Percentiles rank a stretch among this genome's conserved stretches.
These are phyloP conservation scores for Eimeria falciformis DNA, from an alignment of 169 alveolate genomes.

Conservation along the genomic window DNA sequence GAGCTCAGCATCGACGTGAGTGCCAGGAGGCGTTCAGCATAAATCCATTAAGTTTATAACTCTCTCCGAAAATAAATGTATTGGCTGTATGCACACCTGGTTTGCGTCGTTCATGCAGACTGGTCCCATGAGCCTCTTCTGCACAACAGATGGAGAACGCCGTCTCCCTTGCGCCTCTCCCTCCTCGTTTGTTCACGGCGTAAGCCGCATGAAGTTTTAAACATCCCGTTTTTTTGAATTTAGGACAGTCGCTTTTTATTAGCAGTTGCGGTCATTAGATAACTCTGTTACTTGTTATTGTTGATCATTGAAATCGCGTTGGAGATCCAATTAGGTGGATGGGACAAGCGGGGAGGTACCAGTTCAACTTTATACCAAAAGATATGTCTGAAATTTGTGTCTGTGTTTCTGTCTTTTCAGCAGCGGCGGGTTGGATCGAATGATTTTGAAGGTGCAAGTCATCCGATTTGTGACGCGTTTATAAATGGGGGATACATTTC, in stretches of 20 bases:
- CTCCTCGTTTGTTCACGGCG: background rate
- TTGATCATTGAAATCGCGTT: no score
- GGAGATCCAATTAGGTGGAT: no score
- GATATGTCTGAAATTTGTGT: no score
- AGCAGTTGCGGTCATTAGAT: no score
- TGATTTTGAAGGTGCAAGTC: background rate
- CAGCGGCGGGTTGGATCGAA: background rate
- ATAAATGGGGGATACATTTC: background rate
- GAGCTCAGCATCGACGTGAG: conserved; percentile 11
- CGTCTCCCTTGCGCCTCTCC: background rate
- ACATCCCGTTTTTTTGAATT: no score
- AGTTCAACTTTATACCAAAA: no score
- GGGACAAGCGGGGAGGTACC: no score
- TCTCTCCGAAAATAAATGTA: background rate
- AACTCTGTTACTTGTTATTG: no score
- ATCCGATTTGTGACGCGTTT: background rate
- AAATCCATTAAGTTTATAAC: no score
- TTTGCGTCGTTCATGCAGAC: background rate
- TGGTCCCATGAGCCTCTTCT: conserved; percentile 10
- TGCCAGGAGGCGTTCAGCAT: background rate
- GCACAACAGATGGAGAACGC: conserved; percentile 10
- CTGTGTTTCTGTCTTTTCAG: no score
- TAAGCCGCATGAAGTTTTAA: background rate
- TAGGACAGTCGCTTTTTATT: no score
- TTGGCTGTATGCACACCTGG: background rate